Evolutionary conservation across 306 rosid species (phyloP).

Genomic region (Dalbergia cultrata): DNA sequence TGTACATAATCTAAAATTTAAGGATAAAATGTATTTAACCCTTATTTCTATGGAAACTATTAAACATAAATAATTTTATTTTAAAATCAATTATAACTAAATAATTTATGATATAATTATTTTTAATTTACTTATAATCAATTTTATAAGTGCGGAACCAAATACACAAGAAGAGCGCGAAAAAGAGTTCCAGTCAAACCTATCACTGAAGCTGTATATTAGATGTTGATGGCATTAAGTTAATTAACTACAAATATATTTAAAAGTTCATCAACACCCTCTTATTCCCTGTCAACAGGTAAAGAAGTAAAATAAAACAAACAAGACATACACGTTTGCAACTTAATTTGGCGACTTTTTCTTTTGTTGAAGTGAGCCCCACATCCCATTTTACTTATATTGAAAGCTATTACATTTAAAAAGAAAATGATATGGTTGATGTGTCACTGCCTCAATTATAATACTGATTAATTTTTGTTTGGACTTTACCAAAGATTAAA

Average conservation of each 20-base stretch:
- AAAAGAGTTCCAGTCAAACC: neutral
- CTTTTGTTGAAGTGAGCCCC: constrained; percentile 39
- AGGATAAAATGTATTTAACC: too few species aligned
- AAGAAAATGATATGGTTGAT: constrained; percentile 51
- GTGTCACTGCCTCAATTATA: constrained; percentile 62
- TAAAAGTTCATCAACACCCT: neutral
- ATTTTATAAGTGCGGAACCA: too few species aligned
- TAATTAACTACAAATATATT: constrained; percentile 1
- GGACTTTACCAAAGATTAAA: constrained; percentile 43
- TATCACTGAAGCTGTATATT: neutral
- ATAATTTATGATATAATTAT: too few species aligned
- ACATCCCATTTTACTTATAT: constrained; percentile 16
- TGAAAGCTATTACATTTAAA: constrained; percentile 27
- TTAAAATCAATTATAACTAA: too few species aligned
- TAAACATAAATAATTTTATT: too few species aligned
- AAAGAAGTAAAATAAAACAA: constrained; percentile 17
- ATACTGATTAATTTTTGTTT: constrained; percentile 25
- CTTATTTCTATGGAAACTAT: too few species aligned
- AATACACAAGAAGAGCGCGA: neutral
- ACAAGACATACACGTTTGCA: constrained; percentile 20
- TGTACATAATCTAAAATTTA: too few species aligned
- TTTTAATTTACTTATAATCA: too few species aligned
- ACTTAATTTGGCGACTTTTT: constrained; percentile 39
- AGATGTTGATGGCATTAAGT: neutral
- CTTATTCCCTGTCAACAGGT: constrained; percentile 18